phyloP scores from a whole-genome alignment of 2,329 filamentous ascomycete species.

The Fusarium sp. region DNA sequence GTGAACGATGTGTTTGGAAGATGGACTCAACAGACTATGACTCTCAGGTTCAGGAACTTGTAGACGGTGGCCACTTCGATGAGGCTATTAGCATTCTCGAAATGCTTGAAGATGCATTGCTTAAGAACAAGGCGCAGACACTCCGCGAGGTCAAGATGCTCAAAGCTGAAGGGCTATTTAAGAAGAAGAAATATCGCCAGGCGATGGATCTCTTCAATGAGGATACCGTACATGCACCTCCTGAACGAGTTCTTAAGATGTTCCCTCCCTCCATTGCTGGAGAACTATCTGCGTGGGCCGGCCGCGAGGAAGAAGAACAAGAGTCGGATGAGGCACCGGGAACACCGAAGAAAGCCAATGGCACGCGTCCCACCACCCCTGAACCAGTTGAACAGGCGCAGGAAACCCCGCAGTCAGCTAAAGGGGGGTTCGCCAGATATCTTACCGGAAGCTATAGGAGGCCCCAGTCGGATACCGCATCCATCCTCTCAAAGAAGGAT shows the following conservation, averaged over 20 bases:
- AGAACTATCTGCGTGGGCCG: conserved; percentile 72
- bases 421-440: conserved; percentile 65
- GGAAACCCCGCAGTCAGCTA: conserved; percentile 52
- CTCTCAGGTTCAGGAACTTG: conserved; percentile 84
- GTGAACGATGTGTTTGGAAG: conserved; percentile 92
- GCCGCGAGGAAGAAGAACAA: conserved; percentile 49
- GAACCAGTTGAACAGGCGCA: conserved; percentile 45
- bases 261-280: conserved; percentile 89
- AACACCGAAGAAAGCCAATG: conserved; percentile 46
- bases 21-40: conserved; percentile 96
- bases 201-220: conserved; percentile 89
- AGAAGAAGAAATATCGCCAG: conserved; percentile 82
- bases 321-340: conserved; percentile 55
- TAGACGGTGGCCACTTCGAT: conserved; percentile 79
- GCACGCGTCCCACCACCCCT: conserved; percentile 43
- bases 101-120: conserved; percentile 91
- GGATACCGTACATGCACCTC: conserved; percentile 87
- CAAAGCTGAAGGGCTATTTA: conserved; percentile 89
- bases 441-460: conserved; percentile 61
- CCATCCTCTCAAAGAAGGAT: conserved; percentile 69
- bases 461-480: conserved; percentile 65
- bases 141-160: conserved; percentile 89
- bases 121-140: conserved; percentile 83
- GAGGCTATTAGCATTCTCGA: conserved; percentile 90
- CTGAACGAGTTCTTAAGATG: conserved; percentile 85